These are phyloP conservation scores for Didymella pomorum DNA, from an alignment of 2,329 filamentous ascomycete genomes.

Conservation along the genomic window DNA sequence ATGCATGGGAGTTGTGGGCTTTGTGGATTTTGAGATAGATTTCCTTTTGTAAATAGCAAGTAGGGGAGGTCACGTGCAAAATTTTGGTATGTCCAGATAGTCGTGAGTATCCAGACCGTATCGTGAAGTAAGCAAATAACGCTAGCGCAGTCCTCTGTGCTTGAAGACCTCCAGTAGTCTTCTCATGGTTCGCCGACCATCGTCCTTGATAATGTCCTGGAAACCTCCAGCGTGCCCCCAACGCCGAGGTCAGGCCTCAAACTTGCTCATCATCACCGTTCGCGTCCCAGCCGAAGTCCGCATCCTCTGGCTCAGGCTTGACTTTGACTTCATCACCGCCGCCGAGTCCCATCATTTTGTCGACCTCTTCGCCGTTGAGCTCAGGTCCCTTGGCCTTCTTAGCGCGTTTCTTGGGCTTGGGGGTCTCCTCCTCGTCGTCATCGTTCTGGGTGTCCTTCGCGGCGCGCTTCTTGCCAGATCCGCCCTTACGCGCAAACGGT, in stretches of 20 bases:
- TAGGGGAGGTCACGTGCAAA: background rate
- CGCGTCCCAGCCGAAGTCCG: background rate
- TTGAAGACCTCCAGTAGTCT: too few relatives aligned
- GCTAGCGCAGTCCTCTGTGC: background rate
- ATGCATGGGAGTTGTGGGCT: slow-evolving; percentile 9
- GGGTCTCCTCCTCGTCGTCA: background rate
- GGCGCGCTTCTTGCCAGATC: slow-evolving; percentile 6
- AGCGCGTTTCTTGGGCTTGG: background rate
- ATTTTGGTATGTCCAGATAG: background rate
- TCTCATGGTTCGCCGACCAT: too few relatives aligned
- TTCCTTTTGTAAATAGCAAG: slow-evolving; percentile 19
- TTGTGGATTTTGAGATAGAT: slow-evolving; percentile 4
- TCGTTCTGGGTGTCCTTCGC: background rate
- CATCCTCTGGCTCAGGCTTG: background rate
- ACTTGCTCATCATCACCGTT: background rate
- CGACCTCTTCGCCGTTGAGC: background rate
- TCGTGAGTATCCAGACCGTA: background rate
- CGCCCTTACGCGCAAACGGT: background rate
- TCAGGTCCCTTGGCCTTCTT: background rate
- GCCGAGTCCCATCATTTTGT: background rate
- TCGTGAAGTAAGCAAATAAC: background rate
- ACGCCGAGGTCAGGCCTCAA: too few relatives aligned
- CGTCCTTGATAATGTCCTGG: too few relatives aligned
- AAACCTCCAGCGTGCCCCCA: too few relatives aligned
- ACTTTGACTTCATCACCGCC: background rate